These are phyloP conservation scores for Artemisia annua DNA, from an alignment of 129 eudicot species.

Conservation along the genomic window DNA sequence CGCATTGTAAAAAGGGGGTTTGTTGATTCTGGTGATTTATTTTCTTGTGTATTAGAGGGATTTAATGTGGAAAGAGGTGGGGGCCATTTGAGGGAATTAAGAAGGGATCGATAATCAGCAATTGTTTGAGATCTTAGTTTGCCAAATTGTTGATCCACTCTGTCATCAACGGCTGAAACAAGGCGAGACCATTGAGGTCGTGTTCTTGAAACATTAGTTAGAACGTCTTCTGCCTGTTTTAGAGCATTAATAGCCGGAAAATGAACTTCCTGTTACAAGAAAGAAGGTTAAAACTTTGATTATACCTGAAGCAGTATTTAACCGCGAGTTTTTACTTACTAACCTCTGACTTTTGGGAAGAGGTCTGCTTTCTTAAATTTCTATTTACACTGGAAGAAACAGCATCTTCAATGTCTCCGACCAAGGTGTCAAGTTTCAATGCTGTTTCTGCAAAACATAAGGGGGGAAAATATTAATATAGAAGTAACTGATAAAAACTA, in stretches of 20 bases:
- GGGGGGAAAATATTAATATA: too few relatives aligned
- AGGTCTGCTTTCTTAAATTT: conserved; percentile 56
- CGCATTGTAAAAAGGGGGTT: conserved; percentile 80
- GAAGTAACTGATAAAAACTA: neutral
- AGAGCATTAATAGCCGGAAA: conserved; percentile 63
- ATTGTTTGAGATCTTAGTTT: conserved; percentile 88
- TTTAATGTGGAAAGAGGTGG: conserved; percentile 67
- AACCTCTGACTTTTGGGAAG: conserved; percentile 57
- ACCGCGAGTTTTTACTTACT: conserved; percentile 18
- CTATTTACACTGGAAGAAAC: conserved; percentile 66
- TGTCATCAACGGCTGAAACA: conserved; percentile 86
- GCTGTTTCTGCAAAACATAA: conserved; percentile 67
- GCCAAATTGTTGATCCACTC: conserved; percentile 89
- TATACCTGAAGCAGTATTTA: neutral
- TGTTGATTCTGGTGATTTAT: conserved; percentile 40
- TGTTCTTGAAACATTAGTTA: conserved; percentile 56
- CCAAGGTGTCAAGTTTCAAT: conserved; percentile 76
- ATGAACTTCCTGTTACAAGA: conserved; percentile 49
- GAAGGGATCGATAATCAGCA: conserved; percentile 88
- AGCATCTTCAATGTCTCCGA: conserved; percentile 94
- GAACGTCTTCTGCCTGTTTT: conserved; percentile 64
- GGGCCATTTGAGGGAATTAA: conserved; percentile 89
- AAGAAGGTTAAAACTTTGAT: neutral
- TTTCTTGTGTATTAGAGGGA: conserved; percentile 48
- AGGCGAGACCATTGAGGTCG: conserved; percentile 88